These are phyloP conservation scores for Ascoidea rubescens DNA, from an alignment of 805 yeast species.

Conservation along the genomic window DNA sequence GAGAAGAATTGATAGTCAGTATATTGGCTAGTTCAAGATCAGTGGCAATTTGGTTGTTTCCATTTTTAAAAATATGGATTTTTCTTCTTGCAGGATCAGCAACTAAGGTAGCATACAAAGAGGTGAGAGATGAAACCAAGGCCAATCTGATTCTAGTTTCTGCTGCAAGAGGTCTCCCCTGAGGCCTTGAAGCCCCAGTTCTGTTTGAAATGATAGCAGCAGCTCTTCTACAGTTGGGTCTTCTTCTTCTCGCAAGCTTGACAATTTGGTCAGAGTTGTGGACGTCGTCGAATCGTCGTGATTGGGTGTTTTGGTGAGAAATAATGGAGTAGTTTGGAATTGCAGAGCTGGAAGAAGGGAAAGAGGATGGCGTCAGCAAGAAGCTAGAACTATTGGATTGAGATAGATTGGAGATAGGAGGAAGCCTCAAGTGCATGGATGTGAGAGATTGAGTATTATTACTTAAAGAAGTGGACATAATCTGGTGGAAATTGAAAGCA, in stretches of 20 bases:
- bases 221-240: conserved; percentile 10
- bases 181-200: conserved; percentile 14
- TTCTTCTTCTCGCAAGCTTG: conserved; percentile 16
- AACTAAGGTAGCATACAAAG: conserved; percentile 28
- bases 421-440: too few relatives aligned
- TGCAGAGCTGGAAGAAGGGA: too few relatives aligned
- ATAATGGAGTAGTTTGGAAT: too few relatives aligned
- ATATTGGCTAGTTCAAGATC: not conserved
- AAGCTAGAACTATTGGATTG: too few relatives aligned
- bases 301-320: not conserved
- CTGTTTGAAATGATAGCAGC: conserved; percentile 5
- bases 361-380: too few relatives aligned
- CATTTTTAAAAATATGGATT: conserved; percentile 13
- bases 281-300: not conserved
- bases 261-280: conserved; percentile 6
- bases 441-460: too few relatives aligned
- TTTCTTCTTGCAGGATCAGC: conserved; percentile 16
- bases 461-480: too few relatives aligned
- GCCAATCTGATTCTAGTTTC: conserved; percentile 37
- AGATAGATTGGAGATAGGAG: too few relatives aligned
- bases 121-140: conserved; percentile 27
- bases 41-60: conserved; percentile 2
- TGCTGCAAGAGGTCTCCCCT: conserved; percentile 33
- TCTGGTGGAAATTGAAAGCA: too few relatives aligned
- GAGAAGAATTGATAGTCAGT: not conserved